phyloP scores from a whole-genome alignment of 805 yeast genomes.

The Saturnispora ahearnii region DNA sequence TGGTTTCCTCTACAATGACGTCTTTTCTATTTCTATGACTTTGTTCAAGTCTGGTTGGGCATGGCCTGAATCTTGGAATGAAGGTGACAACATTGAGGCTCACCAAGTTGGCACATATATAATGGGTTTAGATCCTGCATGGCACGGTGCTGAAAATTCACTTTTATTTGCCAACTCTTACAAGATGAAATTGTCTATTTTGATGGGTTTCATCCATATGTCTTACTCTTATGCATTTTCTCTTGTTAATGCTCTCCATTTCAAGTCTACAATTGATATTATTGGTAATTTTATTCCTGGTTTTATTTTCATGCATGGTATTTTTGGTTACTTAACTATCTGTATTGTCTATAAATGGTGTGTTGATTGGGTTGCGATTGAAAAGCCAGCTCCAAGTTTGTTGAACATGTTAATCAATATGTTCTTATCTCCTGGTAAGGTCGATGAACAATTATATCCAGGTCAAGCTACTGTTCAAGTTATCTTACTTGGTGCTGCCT shows the following conservation, averaged over 20 bases:
- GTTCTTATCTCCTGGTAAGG: constrained; percentile 88
- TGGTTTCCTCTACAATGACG: constrained; percentile 87
- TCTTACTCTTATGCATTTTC: constrained; percentile 81
- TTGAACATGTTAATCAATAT: constrained; percentile 91
- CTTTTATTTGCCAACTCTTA: constrained; percentile 87
- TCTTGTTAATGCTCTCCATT: constrained; percentile 65
- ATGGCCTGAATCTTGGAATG: constrained; percentile 72
- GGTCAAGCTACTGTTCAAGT: constrained; percentile 78
- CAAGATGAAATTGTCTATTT: constrained; percentile 91
- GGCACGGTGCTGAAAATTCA: constrained; percentile 97
- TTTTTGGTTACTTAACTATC: constrained; percentile 84
- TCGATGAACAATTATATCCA: constrained; percentile 69
- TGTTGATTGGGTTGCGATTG: constrained; percentile 78
- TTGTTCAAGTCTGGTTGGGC: constrained; percentile 85
- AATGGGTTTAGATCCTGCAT: constrained; percentile 84
- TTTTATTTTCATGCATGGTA: constrained; percentile 87
- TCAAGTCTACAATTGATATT: constrained; percentile 67
- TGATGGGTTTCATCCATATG: constrained; percentile 95
- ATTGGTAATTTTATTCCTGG: constrained; percentile 94
- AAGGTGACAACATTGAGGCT: constrained; percentile 65
- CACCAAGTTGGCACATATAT: constrained; percentile 59
- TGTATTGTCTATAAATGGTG: constrained; percentile 91
- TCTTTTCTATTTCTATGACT: constrained; percentile 86
- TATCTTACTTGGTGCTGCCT: constrained; percentile 61
- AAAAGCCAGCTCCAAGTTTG: constrained; percentile 80